phyloP scores from a whole-genome alignment of 805 yeast species.

The Vanderwaltozyma tropicalis region DNA sequence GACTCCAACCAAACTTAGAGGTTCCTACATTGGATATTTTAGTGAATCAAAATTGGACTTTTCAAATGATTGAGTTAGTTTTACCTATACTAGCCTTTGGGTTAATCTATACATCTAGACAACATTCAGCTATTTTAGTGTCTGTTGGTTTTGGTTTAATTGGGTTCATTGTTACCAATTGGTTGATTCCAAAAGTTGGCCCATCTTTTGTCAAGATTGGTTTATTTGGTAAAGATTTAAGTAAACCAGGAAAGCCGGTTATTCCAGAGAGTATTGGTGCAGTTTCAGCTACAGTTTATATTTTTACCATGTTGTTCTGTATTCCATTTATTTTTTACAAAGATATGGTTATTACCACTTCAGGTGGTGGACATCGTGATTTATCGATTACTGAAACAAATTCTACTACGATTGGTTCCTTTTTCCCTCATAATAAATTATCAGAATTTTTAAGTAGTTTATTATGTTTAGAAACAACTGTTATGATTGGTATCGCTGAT shows the following conservation, averaged over 20 bases:
- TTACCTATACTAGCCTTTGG: not conserved
- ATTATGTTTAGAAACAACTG: conserved; percentile 71
- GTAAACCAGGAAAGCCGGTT: conserved; percentile 62
- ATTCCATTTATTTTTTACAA: conserved; percentile 83
- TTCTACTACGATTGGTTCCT: conserved; percentile 3
- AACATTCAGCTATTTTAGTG: conserved; percentile 27
- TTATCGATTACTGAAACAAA: conserved; percentile 5
- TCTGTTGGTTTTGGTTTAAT: conserved; percentile 57
- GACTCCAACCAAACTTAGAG: too few relatives aligned
- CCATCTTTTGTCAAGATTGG: conserved; percentile 66
- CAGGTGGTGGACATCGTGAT: conserved; percentile 48
- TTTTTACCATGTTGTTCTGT: conserved; percentile 70
- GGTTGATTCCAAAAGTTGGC: conserved; percentile 59
- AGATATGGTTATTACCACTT: conserved; percentile 48
- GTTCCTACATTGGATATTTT: too few relatives aligned
- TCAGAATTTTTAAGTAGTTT: conserved; percentile 82
- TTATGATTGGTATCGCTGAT: conserved; percentile 81
- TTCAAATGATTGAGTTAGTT: conserved; percentile 7
- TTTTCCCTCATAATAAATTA: conserved; percentile 71
- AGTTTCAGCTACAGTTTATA: conserved; percentile 69
- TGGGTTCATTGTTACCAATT: conserved; percentile 52
- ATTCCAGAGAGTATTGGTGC: conserved; percentile 93
- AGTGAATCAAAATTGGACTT: too few relatives aligned
- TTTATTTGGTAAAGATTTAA: conserved; percentile 73
- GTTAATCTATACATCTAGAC: conserved; percentile 10